Evolutionary conservation across 2,329 filamentous ascomycete genomes (phyloP), one percentile per base, ranked within the genome.

Genomic region (Diplodia seriata): DNA sequence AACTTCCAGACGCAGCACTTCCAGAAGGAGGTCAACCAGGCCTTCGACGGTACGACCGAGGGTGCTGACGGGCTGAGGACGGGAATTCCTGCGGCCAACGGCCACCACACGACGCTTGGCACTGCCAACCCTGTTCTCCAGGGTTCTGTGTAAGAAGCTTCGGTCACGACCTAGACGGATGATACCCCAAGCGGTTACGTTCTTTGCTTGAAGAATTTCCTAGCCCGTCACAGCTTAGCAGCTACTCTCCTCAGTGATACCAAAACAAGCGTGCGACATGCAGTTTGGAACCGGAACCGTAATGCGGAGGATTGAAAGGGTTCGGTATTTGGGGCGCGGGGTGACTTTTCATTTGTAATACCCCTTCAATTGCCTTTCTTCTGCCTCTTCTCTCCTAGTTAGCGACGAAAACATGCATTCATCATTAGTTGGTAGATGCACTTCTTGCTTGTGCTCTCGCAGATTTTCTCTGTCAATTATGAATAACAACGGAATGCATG

Each of bases 11-110:
- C 59, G 68, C 76, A 79, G 67, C 80, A 77, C 71, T 82, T 84
- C 70, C 76, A 79, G 67, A 80, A 77, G 71, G 81, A 84, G 73
- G 79, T 84, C 56, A 79, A 82, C 68, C 76, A 78, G 67, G 81
- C 82, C 12, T 83, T 81, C 67, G 69, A 75, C 33, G 56, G 64
- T 31, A 66, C 59, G 3, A 66, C 47, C 31, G 66, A 68, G 43
- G 66, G 55, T 40, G 43, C 29, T 38, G 55, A 67, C 5, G 66
- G 66, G 1, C 26, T 57, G 49, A 53, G 26, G 38, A 65, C 54
- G 5, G 57, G 36, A 8, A 29, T 36, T 20, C 31, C 29, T 23
- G 51, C 11, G 15, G 18, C 47, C 49, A 53, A 40, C 12, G 47
- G 29, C 31, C 23, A 72, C 70, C 74, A 80, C 75, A 83, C 81